phyloP scores from a whole-genome alignment of 148 eudicot genomes.

The Hydrangea macrophylla region DNA sequence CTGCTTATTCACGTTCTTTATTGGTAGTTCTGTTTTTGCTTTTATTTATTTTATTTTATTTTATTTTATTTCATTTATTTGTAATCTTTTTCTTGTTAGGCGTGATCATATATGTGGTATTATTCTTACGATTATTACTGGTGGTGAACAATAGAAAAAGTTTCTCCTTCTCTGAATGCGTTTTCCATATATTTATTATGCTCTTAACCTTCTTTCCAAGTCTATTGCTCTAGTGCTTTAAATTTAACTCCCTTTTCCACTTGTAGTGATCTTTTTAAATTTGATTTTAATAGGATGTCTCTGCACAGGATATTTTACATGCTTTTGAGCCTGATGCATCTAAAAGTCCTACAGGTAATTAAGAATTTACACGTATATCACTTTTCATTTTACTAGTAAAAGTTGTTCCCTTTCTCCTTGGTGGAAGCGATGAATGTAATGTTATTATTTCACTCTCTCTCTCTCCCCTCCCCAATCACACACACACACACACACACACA shows the following conservation, averaged over 20 bases:
- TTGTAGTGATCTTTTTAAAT: background rate
- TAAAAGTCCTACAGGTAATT: slow-evolving; percentile 54
- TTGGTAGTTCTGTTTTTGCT: background rate
- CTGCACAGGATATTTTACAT: slow-evolving; percentile 38
- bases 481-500: background rate
- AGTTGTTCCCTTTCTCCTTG: background rate
- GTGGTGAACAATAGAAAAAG: background rate
- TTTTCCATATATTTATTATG: background rate
- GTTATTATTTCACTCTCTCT: no score
- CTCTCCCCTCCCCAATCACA: background rate
- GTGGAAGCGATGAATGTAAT: no score
- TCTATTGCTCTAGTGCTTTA: background rate
- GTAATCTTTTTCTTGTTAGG: no score
- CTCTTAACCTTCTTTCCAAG: background rate
- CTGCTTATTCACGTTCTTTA: background rate
- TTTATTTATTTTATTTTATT: no score
- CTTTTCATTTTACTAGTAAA: background rate
- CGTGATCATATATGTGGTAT: no score
- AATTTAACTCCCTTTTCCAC: no score
- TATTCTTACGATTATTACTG: no score
- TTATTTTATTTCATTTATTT: no score
- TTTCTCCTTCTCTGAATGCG: background rate
- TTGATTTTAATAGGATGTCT: slow-evolving; percentile 27
- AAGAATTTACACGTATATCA: background rate
- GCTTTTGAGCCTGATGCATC: slow-evolving; percentile 65